These are phyloP conservation scores for Albugo laibachii DNA, from an alignment of 352 stramenopile species.

Conservation along the genomic window DNA sequence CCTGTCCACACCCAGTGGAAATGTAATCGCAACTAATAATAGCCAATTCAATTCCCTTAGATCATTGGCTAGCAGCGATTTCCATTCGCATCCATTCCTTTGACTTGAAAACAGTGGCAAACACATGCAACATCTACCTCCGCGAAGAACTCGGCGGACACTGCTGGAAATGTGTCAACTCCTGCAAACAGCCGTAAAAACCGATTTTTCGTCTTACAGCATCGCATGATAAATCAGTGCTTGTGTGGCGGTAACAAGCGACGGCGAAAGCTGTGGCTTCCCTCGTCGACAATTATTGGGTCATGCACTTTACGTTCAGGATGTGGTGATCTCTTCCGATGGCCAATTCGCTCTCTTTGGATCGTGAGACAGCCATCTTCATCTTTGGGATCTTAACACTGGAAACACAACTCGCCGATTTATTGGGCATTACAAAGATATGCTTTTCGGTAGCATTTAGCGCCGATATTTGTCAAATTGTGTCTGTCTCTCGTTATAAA, in stretches of 20 bases:
- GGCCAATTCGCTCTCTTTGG: conserved; percentile 97
- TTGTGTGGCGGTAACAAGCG: conserved; percentile 82
- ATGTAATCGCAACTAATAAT: no score
- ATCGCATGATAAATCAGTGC: conserved; percentile 93
- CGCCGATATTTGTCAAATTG: conserved; percentile 98
- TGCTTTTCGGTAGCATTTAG: conserved; percentile 99
- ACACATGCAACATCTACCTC: conserved; percentile 64
- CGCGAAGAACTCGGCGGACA: conserved; percentile 75
- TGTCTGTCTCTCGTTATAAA: conserved; percentile 97
- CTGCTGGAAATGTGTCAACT: conserved; percentile 80
- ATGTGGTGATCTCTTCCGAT: conserved; percentile 98
- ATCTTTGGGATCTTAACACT: conserved; percentile 99
- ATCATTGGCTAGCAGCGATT: no score
- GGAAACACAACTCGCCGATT: conserved; percentile 97
- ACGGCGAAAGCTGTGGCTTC: conserved; percentile 97
- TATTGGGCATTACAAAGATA: conserved; percentile 99
- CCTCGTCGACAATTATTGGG: conserved; percentile 90
- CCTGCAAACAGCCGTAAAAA: conserved; percentile 96
- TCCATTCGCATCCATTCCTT: no score
- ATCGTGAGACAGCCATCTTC: conserved; percentile 97
- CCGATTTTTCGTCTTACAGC: conserved; percentile 96
- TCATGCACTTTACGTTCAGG: conserved; percentile 99
- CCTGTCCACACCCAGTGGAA: no score
- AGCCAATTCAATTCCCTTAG: no score
- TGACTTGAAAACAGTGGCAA: conserved; percentile 23